Percentiles rank a stretch among this genome's conserved stretches.
Conservation (phyloP, 169 alveolate species). For the Plasmodium knowlesi region DNA sequence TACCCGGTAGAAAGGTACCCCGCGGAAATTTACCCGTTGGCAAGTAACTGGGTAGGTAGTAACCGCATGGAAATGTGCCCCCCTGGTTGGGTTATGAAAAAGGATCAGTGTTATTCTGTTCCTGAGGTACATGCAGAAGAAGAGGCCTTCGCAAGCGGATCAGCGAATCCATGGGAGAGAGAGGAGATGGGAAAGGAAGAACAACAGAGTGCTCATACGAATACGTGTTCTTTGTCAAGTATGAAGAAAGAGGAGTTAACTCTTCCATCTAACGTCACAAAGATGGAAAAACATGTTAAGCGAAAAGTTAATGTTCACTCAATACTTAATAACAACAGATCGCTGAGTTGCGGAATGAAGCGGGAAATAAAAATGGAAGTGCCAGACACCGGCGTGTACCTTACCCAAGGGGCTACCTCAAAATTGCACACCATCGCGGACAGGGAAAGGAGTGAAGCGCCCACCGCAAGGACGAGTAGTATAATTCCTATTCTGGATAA, state of each 20-base stretch:
- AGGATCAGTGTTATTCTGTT: neutral
- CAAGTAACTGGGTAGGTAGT: neutral
- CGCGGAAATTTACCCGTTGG: neutral
- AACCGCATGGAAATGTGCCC: neutral
- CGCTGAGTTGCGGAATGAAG: neutral
- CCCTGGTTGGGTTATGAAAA: neutral
- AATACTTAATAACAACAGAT: neutral
- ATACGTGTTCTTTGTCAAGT: neutral
- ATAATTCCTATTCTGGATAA: neutral
- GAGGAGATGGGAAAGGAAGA: neutral
- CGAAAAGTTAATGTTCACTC: neutral
- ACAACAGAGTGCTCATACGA: neutral
- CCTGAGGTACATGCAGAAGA: neutral
- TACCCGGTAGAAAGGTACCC: neutral
- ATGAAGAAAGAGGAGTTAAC: neutral
- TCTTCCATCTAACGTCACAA: neutral
- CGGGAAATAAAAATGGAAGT: neutral
- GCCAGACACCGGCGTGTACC: neutral
- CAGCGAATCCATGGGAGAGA: neutral
- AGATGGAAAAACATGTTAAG: neutral
- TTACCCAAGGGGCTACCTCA: neutral
- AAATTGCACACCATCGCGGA: neutral
- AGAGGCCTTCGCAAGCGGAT: neutral
- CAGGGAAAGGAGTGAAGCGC: neutral
- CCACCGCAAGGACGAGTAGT: neutral